Base-by-base conservation (phyloP, 2,329 filamentous ascomycete species). In the Metarhizium robertsii region DNA sequence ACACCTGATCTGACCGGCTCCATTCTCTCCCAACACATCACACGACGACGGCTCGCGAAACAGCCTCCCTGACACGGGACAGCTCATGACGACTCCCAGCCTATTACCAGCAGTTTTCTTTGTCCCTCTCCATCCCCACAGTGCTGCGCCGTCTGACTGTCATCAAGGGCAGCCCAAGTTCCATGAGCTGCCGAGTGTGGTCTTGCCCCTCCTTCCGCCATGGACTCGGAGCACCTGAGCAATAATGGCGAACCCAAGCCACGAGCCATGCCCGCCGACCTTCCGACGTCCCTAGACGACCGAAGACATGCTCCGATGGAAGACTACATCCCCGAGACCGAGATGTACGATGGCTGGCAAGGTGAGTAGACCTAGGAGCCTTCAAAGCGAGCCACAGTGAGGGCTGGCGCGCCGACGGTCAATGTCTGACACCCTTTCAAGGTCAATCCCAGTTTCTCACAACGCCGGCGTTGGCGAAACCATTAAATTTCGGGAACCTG, bases 281-380 rank as follows among this genome's bases (percentile, higher is more conserved):
- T 99, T 40, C 94, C 94, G 11, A 94, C 83, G 62, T 96, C 92
- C 13, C 81, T 99, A 55, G 87, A 99, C 70, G 94, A 99, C 75
- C 84, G 94, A 58, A 83, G 86, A 63, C 79, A 79, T 65, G 80
- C 87, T 38, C 81, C 85, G 4, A 78, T 76, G 50, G 84, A 86
- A 57, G 64, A 67, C 59, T 81, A 85, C 60, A 80, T 87, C 55
- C 79, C 79, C 43, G 94, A 97, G 77, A 96, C 92, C 45, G 94
- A 97, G 77, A 90, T 96, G 75, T 99, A 97, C 71, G 94, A 99
- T 80, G 94, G 90, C 63, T 99, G 94, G 94, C 91, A 97, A 85
- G 92, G 92, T 79, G 62, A 59, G 75, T 74, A 40, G 20, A 20
- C 20, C 20, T 20, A 20, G 20, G 20, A 20, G 20, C 20, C 20